These are phyloP conservation scores for Aspergillus sparsus DNA, from an alignment of 495 filamentous ascomycete species.

Conservation along the genomic window DNA sequence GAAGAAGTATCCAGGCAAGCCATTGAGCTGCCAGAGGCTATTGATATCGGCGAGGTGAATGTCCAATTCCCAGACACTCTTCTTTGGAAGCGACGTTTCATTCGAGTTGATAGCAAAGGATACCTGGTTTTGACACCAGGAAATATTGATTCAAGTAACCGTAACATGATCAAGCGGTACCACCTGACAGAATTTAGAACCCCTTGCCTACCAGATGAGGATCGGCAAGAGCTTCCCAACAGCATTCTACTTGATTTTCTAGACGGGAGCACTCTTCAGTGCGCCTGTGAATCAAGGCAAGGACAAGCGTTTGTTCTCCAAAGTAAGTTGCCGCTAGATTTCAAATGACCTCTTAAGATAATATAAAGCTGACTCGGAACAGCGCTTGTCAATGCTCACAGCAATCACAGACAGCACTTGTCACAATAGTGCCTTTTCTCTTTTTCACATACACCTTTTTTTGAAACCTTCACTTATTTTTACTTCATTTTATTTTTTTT, in stretches of 20 bases:
- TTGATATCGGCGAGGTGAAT: conserved; percentile 84
- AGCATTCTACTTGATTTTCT: conserved; percentile 82
- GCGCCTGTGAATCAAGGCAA: conserved; percentile 77
- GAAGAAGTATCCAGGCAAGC: conserved; percentile 39
- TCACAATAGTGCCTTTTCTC: conserved; percentile 16
- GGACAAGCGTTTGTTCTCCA: conserved; percentile 68
- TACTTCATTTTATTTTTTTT: conserved; percentile 12
- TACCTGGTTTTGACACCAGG: conserved; percentile 70
- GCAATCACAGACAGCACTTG: conserved; percentile 19
- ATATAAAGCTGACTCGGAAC: conserved; percentile 15
- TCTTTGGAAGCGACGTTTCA: conserved; percentile 85
- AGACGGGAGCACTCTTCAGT: conserved; percentile 80
- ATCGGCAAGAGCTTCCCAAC: conserved; percentile 84
- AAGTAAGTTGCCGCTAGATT: conserved; percentile 52
- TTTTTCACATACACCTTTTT: background rate
- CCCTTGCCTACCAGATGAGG: conserved; percentile 81
- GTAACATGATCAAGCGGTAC: conserved; percentile 67
- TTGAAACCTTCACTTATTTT: conserved; percentile 10
- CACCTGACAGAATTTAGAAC: conserved; percentile 77
- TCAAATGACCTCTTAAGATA: background rate
- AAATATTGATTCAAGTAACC: conserved; percentile 44
- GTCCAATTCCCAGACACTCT: conserved; percentile 92
- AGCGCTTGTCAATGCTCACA: conserved; percentile 25
- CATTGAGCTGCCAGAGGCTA: conserved; percentile 43
- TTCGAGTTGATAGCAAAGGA: conserved; percentile 75